These are phyloP conservation scores for Tetrastigma voinierianum DNA, from an alignment of 164 flowering plant species.

Conservation along the genomic window DNA sequence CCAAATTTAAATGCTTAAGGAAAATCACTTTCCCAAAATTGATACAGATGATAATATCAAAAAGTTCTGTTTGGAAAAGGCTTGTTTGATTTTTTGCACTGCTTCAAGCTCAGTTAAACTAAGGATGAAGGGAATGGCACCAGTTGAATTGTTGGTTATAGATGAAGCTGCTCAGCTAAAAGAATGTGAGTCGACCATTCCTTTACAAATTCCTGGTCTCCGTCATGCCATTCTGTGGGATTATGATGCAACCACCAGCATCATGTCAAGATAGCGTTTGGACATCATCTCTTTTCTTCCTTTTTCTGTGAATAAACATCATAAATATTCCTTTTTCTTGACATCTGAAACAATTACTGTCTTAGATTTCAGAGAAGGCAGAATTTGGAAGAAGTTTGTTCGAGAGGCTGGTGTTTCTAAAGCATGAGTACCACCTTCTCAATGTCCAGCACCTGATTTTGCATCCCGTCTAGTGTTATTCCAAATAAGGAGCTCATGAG, in stretches of 20 bases:
- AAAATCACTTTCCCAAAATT: conserved; percentile 10
- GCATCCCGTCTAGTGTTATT: conserved; percentile 50
- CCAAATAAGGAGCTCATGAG: conserved; percentile 46
- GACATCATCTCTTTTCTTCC: no score
- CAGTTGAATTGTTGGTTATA: conserved; percentile 27
- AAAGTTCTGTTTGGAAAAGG: conserved; percentile 24
- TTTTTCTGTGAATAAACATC: no score
- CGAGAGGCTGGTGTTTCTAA: conserved; percentile 35
- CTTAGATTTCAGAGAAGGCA: conserved; percentile 25
- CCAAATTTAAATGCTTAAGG: conserved; percentile 15
- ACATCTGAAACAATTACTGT: background rate
- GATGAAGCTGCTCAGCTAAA: conserved; percentile 55
- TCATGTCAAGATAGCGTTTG: conserved; percentile 33
- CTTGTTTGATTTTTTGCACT: conserved; percentile 35
- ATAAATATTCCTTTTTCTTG: no score
- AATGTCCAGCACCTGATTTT: conserved; percentile 48
- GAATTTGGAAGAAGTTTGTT: conserved; percentile 49
- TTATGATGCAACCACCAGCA: conserved; percentile 41
- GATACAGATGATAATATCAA: background rate
- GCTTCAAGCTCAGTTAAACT: conserved; percentile 29
- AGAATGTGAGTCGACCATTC: conserved; percentile 42
- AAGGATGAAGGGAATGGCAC: background rate
- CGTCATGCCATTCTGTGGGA: conserved; percentile 41
- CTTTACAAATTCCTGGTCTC: conserved; percentile 33
- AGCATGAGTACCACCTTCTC: conserved; percentile 42